These are phyloP conservation scores for Leccinum subgranulosum DNA, from an alignment of 768 basidiomycete species.

Conservation along the genomic window DNA sequence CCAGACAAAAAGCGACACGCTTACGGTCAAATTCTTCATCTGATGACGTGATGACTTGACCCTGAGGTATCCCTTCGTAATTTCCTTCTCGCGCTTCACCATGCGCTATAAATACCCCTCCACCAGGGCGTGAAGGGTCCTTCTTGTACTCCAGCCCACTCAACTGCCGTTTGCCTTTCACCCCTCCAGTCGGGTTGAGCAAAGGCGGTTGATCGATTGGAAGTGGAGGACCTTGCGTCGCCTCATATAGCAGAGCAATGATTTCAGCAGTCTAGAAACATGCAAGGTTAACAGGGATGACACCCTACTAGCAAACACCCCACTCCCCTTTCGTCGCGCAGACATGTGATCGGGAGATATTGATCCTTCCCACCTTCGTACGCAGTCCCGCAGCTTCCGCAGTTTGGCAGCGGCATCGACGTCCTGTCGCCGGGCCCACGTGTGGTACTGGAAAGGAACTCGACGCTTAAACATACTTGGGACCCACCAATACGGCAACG, in stretches of 20 bases:
- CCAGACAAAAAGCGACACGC: slow-evolving; percentile 21
- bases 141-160: slow-evolving; percentile 67
- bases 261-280: slow-evolving; percentile 79
- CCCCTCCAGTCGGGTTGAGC: slow-evolving; percentile 78
- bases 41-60: slow-evolving; percentile 49
- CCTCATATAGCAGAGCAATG: slow-evolving; percentile 86
- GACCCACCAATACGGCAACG: slow-evolving; percentile 16
- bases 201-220: slow-evolving; percentile 54
- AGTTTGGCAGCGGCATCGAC: slow-evolving; percentile 69
- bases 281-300: neutral
- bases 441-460: slow-evolving; percentile 69
- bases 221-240: slow-evolving; percentile 75
- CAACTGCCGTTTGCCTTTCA: slow-evolving; percentile 52
- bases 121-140: slow-evolving; percentile 80
- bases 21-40: slow-evolving; percentile 53
- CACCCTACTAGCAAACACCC: neutral
- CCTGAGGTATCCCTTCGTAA: slow-evolving; percentile 54
- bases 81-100: slow-evolving; percentile 43
- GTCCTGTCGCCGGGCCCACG: slow-evolving; percentile 84
- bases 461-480: slow-evolving; percentile 1
- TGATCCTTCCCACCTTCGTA: slow-evolving; percentile 82
- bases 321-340: slow-evolving; percentile 77
- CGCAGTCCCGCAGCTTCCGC: slow-evolving; percentile 77
- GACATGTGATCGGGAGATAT: slow-evolving; percentile 94
- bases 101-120: slow-evolving; percentile 76